phyloP scores from a whole-genome alignment of 163 green algal genomes.

The Chloromonas sp. region DNA sequence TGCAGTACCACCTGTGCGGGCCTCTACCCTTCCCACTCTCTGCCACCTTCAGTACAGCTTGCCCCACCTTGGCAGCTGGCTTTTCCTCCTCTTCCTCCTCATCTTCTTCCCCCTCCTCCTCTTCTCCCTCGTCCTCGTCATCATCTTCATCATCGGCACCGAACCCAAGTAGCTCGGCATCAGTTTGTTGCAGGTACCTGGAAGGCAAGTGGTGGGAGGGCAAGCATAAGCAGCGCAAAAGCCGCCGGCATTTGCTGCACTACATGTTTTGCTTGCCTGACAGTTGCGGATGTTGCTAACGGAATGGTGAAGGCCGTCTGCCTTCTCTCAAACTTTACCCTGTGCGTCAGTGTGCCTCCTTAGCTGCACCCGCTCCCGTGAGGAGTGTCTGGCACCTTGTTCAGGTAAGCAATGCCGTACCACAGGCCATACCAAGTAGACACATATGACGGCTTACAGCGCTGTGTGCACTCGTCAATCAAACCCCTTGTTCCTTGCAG shows the following conservation, averaged over 20 bases:
- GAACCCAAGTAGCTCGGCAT: constrained; percentile 82
- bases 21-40: too few species aligned
- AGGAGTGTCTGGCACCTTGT: too few species aligned
- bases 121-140: constrained; percentile 33
- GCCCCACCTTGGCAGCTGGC: neutral
- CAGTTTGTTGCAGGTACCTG: constrained; percentile 45
- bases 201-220: neutral
- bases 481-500: neutral
- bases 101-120: neutral
- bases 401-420: too few species aligned
- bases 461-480: neutral
- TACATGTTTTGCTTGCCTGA: too few species aligned
- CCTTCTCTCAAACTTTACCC: too few species aligned
- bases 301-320: too few species aligned
- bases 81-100: constrained; percentile 14
- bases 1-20: too few species aligned
- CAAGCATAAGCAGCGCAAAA: neutral
- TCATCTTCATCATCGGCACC: constrained; percentile 52
- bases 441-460: neutral
- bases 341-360: too few species aligned
- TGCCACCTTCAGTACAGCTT: neutral
- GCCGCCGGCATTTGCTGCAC: too few species aligned
- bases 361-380: too few species aligned
- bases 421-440: neutral
- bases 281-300: too few species aligned